A percentile compares a stretch with the other conserved stretches of the same genome.
phyloP scores from a whole-genome alignment of 495 filamentous ascomycete genomes.

The Staphylotrichum tortipilum region DNA sequence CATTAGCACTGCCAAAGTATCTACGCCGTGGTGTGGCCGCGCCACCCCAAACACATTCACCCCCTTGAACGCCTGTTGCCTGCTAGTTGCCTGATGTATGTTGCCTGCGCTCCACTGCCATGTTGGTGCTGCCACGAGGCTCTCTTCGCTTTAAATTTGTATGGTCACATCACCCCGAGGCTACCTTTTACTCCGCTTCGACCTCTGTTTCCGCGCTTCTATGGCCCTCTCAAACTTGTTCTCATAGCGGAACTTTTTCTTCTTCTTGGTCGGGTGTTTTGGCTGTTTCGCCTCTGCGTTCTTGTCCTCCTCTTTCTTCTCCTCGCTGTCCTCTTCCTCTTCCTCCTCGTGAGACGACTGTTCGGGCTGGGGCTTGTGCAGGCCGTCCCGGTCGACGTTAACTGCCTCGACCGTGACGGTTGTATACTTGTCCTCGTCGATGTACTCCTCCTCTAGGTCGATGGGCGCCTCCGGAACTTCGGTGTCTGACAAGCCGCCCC shows the following conservation, averaged over 20 bases:
- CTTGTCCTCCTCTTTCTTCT: conserved; percentile 22
- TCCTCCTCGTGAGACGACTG: conserved; percentile 36
- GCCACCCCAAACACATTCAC: conserved; percentile 6
- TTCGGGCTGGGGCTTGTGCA: conserved; percentile 46
- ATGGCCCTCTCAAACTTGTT: conserved; percentile 67
- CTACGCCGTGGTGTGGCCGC: conserved; percentile 4
- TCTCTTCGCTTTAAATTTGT: too few relatives aligned
- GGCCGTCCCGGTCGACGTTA: conserved; percentile 62
- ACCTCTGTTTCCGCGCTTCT: conserved; percentile 56
- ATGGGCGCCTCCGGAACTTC: conserved; percentile 33
- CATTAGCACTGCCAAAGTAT: conserved; percentile 2
- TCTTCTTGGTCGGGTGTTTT: conserved; percentile 57
- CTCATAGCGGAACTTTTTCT: conserved; percentile 88
- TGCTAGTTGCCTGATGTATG: too few relatives aligned
- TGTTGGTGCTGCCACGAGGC: too few relatives aligned
- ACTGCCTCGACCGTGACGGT: conserved; percentile 93
- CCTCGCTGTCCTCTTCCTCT: conserved; percentile 23
- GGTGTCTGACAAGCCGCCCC: conserved; percentile 52
- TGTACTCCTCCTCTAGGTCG: conserved; percentile 84
- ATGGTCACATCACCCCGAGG: too few relatives aligned
- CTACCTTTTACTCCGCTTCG: conserved; percentile 40
- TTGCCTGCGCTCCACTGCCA: too few relatives aligned
- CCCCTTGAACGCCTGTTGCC: neutral
- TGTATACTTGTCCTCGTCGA: conserved; percentile 92
- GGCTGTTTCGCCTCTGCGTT: conserved; percentile 36